Base-by-base conservation (phyloP, 495 filamentous ascomycete species). In the Trichoderma orchidacearum region DNA sequence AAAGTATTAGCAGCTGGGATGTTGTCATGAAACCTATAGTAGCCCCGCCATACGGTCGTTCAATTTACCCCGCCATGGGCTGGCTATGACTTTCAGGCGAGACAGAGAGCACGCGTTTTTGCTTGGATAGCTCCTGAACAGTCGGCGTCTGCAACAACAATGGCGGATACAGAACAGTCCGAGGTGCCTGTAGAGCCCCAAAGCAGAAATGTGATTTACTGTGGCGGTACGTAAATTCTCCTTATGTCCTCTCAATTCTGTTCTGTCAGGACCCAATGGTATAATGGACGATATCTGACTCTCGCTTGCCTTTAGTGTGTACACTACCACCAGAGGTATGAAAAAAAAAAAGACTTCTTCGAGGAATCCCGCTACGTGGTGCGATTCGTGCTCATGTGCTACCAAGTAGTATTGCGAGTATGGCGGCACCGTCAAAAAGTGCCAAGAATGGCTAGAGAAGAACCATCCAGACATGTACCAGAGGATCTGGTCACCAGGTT, bases 351-450 rank as follows among this genome's bases (percentile, higher is more conserved):
- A 7, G 27, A 27, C 18, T 4, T 27, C 21, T 45, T 17, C n/a
- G 23, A 45, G n/a, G 11, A 41, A 5, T n/a, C 12, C n/a, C 36
- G 3, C 15, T 34, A 15, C 25, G 30, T 50, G 38, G 56, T 18
- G 5, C 23, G 34, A 13, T 35, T 53, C 25, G 56, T 28, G 41
- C 41, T 48, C 60, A 53, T 32, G 54, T 17, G 54, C 36, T 50
- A 61, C 53, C 58, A 63, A 63, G 57, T 72, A 98, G 93, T 98
- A 96, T 72, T 98, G 93, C 73, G 94, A 97, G 72, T 97, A 96
- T 69, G 92, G 93, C 63, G 91, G 87, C 54, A 96, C 91, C n/a
- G 82, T 86, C n/a, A 94, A 89, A 72, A 96, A 95, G 75, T 98
- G 93, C 70, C 85, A 91, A 66, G 89, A 96, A 67, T 98, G 93